These are phyloP conservation scores for Amniculicola lignicola DNA, from an alignment of 495 filamentous ascomycete genomes.

Conservation along the genomic window DNA sequence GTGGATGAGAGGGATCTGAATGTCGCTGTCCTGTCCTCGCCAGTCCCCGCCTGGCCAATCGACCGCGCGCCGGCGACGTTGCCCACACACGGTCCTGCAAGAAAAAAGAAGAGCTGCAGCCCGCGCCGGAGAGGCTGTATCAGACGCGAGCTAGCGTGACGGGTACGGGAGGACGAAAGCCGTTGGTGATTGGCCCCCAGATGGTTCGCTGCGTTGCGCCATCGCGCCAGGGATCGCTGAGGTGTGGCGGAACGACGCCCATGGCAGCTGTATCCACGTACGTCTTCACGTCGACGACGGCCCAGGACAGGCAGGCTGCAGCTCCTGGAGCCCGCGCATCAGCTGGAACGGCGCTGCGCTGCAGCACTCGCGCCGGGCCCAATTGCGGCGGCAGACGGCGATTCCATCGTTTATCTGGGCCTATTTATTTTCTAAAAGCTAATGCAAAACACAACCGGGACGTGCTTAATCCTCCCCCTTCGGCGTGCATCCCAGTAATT, in stretches of 20 bases:
- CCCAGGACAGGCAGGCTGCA: background rate
- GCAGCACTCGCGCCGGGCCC: background rate
- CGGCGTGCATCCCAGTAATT: constrained; percentile 23
- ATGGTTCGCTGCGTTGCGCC: constrained; percentile 1
- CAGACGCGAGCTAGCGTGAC: constrained; percentile 21
- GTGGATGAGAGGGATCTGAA: background rate
- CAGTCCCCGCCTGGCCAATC: background rate
- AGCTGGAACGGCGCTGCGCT: background rate
- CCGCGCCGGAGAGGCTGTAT: constrained; percentile 1
- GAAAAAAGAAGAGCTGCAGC: constrained; percentile 1
- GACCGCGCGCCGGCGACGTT: background rate
- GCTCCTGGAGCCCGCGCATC: constrained; percentile 1
- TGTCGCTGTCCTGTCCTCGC: background rate
- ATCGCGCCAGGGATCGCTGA: background rate
- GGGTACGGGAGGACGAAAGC: background rate
- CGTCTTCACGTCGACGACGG: background rate
- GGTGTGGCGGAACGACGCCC: background rate
- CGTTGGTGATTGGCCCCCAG: constrained; percentile 19
- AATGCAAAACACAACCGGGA: constrained; percentile 31
- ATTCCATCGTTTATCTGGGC: constrained; percentile 14
- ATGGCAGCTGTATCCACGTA: background rate
- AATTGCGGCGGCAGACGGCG: constrained; percentile 4
- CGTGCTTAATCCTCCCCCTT: constrained; percentile 15
- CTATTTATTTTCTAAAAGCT: constrained; percentile 28
- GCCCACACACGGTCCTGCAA: background rate